These are phyloP conservation scores for Boechera divaricarpa DNA, from an alignment of 345 rosid species.

Conservation along the genomic window DNA sequence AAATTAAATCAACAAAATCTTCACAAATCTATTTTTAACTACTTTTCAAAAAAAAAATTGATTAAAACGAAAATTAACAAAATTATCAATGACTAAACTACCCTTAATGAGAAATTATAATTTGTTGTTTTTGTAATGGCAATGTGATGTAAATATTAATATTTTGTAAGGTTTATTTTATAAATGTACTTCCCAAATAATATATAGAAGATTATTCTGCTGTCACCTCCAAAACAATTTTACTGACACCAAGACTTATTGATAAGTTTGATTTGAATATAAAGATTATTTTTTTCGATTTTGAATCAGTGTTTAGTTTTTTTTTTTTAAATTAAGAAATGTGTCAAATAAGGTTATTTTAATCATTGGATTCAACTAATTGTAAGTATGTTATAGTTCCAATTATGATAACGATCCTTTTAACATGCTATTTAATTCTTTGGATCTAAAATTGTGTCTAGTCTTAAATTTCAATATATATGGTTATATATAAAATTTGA, in stretches of 20 bases:
- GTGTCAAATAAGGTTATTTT: background rate
- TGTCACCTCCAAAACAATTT: slow-evolving; percentile 14
- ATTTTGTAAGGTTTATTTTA: no score
- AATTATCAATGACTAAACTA: no score
- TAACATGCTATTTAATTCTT: background rate
- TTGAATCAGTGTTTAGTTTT: background rate
- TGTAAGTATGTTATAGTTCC: background rate
- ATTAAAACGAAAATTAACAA: no score
- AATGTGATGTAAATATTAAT: no score
- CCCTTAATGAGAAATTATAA: no score
- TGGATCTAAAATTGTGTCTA: background rate
- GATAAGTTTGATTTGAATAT: background rate
- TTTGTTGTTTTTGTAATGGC: no score
- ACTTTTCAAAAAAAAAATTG: no score
- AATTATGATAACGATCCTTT: background rate
- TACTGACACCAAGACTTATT: background rate
- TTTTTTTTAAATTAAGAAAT: background rate
- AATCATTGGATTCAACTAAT: background rate
- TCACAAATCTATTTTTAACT: no score
- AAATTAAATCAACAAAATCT: no score
- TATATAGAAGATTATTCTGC: no score
- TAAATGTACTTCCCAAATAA: no score
- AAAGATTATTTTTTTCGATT: background rate
- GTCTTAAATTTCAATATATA: background rate
- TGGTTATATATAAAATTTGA: background rate